Percentiles rank a stretch among this genome's conserved stretches.
phyloP scores from a whole-genome alignment of 108 stramenopile species.

The Cyclotella atomus region DNA sequence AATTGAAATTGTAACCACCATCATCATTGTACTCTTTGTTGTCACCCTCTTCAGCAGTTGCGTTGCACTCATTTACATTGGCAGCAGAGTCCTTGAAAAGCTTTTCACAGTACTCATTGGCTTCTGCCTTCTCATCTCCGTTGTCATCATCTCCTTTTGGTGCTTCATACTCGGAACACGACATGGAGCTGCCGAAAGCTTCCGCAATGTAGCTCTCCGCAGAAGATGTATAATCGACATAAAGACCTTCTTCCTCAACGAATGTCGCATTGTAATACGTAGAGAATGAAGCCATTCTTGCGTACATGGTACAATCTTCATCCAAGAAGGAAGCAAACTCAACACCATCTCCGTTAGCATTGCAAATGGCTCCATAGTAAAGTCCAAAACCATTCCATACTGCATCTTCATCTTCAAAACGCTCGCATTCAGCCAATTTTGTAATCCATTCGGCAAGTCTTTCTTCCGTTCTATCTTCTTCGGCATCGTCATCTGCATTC shows the following conservation, averaged over 20 bases:
- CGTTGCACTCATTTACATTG: slow-evolving; percentile 17
- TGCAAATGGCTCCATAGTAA: slow-evolving; percentile 18
- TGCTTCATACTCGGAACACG: slow-evolving; percentile 29
- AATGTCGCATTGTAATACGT: slow-evolving; percentile 7
- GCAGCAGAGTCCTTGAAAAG: slow-evolving; percentile 21
- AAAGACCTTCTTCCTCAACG: slow-evolving; percentile 12
- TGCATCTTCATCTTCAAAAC: slow-evolving; percentile 5
- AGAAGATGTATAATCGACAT: slow-evolving; percentile 17
- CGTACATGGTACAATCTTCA: slow-evolving; percentile 38
- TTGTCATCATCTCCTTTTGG: slow-evolving; percentile 15
- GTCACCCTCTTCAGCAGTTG: neutral
- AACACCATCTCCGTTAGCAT: slow-evolving; percentile 27
- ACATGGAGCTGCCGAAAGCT: slow-evolving; percentile 24
- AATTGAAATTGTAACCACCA: slow-evolving; percentile 20
- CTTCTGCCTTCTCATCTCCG: slow-evolving; percentile 4
- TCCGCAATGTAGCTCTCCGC: slow-evolving; percentile 28
- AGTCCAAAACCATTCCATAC: slow-evolving; percentile 28
- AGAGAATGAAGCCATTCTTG: slow-evolving; percentile 3
- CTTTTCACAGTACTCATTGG: slow-evolving; percentile 33
- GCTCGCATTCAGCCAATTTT: slow-evolving; percentile 18
- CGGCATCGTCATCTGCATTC: slow-evolving; percentile 1
- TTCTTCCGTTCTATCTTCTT: slow-evolving; percentile 17
- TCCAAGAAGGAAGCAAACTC: slow-evolving; percentile 28
- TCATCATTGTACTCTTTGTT: slow-evolving; percentile 6
- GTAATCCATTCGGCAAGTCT: slow-evolving; percentile 37